A percentile compares a stretch with the other conserved stretches of the same genome.
Evolutionary conservation across 1,284 basidiomycete species (phyloP).

Genomic region (Boletus semigastroideus): DNA sequence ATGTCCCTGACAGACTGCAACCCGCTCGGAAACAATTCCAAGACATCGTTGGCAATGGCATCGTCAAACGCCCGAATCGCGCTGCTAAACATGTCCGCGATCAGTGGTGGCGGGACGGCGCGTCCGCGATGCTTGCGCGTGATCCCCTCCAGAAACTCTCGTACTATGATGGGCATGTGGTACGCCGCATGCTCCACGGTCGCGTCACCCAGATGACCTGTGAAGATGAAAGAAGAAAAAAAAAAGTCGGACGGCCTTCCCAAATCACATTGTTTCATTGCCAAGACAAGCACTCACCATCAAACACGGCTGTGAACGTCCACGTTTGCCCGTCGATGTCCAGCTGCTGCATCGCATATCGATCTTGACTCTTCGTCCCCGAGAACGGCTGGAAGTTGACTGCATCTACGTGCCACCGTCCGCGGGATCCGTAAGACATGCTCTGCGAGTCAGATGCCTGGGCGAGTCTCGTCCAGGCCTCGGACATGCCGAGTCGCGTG

Average conservation of each 20-base stretch:
- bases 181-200: slow-evolving; percentile 67
- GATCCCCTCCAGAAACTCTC: slow-evolving; percentile 51
- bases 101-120: slow-evolving; percentile 42
- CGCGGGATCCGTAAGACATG: slow-evolving; percentile 37
- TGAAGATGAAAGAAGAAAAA: not conserved
- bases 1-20: slow-evolving; percentile 47
- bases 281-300: slow-evolving; percentile 51
- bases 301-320: slow-evolving; percentile 68
- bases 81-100: slow-evolving; percentile 53
- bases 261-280: not conserved
- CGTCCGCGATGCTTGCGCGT: slow-evolving; percentile 36
- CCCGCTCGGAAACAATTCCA: slow-evolving; percentile 60
- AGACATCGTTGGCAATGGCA: slow-evolving; percentile 62
- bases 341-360: slow-evolving; percentile 58
- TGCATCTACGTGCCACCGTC: slow-evolving; percentile 49
- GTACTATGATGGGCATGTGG: slow-evolving; percentile 67
- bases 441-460: slow-evolving; percentile 51
- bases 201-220: slow-evolving; percentile 67
- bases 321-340: slow-evolving; percentile 55
- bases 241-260: not conserved
- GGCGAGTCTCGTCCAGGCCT: slow-evolving; percentile 49
- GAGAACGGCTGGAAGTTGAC: slow-evolving; percentile 64
- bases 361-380: slow-evolving; percentile 52
- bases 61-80: slow-evolving; percentile 64
- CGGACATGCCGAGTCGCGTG: slow-evolving; percentile 44